Conservation (phyloP, 192 early-diverging fungal species). For the Backusella tuberculispora region DNA sequence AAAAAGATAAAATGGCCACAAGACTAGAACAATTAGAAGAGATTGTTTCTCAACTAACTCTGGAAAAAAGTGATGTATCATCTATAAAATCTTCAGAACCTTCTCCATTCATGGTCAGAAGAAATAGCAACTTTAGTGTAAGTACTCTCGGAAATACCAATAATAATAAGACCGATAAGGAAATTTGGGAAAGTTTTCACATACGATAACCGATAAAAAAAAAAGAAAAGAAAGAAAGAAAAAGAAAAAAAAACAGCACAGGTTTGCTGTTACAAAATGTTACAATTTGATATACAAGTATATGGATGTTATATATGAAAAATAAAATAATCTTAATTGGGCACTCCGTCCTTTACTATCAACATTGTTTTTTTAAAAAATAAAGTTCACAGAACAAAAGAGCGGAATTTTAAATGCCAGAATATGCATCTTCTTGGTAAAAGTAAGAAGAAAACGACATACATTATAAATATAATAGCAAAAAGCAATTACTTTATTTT, state of each 20-base stretch:
- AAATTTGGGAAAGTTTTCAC: conserved; percentile 6
- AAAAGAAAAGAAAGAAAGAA: background rate
- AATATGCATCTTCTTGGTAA: too few relatives aligned
- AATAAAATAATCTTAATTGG: too few relatives aligned
- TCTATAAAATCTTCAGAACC: background rate
- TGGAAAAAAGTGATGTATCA: background rate
- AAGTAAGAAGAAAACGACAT: too few relatives aligned
- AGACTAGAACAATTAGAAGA: conserved; percentile 8
- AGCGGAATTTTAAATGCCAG: too few relatives aligned
- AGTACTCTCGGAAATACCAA: background rate
- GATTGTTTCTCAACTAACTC: conserved; percentile 1
- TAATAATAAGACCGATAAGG: conserved; percentile 2
- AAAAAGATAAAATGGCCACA: background rate
- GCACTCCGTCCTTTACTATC: too few relatives aligned
- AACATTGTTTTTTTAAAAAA: too few relatives aligned
- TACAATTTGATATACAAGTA: background rate
- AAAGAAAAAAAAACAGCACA: background rate
- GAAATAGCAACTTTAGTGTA: background rate
- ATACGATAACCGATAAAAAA: conserved; percentile 12
- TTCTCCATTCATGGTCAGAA: background rate
- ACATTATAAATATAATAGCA: too few relatives aligned
- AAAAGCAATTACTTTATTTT: too few relatives aligned
- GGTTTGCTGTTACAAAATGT: background rate
- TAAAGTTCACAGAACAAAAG: too few relatives aligned
- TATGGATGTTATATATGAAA: background rate